Evolutionary conservation across 2,329 filamentous ascomycete species (phyloP).

Genomic region (Epichloe aotearoae): DNA sequence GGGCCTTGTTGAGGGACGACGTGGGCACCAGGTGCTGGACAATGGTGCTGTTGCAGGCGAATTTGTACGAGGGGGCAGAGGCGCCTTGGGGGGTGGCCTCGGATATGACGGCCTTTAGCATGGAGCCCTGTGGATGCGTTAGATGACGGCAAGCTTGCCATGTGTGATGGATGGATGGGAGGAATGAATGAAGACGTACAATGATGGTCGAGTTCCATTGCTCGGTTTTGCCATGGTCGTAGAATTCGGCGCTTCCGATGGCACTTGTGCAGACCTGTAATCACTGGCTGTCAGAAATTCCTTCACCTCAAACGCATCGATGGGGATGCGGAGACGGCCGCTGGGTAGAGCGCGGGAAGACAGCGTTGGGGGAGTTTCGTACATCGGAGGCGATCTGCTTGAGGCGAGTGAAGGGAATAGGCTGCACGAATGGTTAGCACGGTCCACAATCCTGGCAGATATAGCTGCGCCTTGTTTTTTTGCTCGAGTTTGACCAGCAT

Average conservation of each 20-base stretch:
- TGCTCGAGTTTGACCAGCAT: conserved; percentile 4
- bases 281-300: background rate
- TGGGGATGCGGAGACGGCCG: background rate
- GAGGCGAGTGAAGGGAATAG: conserved; percentile 61
- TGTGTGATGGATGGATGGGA: conserved; percentile 2
- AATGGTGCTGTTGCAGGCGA: conserved; percentile 94
- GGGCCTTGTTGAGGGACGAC: conserved; percentile 47
- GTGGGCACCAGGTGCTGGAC: conserved; percentile 79
- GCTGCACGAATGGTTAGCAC: conserved; percentile 32
- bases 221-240: conserved; percentile 76
- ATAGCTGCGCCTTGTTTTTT: background rate
- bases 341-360: background rate
- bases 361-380: conserved; percentile 22
- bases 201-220: conserved; percentile 91
- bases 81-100: conserved; percentile 51
- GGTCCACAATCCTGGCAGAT: background rate
- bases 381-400: conserved; percentile 80
- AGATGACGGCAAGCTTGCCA: background rate
- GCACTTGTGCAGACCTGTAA: conserved; percentile 68
- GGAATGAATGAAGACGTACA: conserved; percentile 37
- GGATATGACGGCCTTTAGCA: conserved; percentile 65
- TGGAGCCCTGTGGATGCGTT: conserved; percentile 45
- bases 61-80: conserved; percentile 64
- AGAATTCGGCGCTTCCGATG: conserved; percentile 60
- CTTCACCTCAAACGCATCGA: background rate